phyloP scores from a whole-genome alignment of 768 basidiomycete species.

The Boletus rubropictus region DNA sequence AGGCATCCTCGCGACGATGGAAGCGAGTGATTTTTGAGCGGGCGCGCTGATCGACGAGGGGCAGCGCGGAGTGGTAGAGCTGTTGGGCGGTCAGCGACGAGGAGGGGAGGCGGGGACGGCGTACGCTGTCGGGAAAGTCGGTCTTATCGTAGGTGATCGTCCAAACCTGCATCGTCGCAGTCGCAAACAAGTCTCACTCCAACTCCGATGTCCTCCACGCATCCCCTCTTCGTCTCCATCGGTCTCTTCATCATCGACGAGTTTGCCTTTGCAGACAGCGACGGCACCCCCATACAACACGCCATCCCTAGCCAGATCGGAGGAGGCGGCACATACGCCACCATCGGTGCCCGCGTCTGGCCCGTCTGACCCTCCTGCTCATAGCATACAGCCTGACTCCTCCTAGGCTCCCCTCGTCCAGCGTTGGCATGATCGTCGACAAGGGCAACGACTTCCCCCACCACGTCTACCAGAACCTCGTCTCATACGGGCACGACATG shows the following conservation, averaged over 20 bases:
- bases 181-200: slow-evolving; percentile 14
- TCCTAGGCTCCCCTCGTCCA: slow-evolving; percentile 55
- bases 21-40: slow-evolving; percentile 56
- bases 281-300: slow-evolving; percentile 38
- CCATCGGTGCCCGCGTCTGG: slow-evolving; percentile 81
- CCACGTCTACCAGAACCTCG: slow-evolving; percentile 48
- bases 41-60: slow-evolving; percentile 52
- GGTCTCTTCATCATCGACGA: slow-evolving; percentile 92
- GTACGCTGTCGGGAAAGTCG: slow-evolving; percentile 33
- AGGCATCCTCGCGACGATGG: slow-evolving; percentile 68
- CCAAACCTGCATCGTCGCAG: slow-evolving; percentile 39
- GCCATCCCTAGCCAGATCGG: slow-evolving; percentile 53
- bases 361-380: slow-evolving; percentile 19
- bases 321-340: slow-evolving; percentile 81
- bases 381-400: neutral
- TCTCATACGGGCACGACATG: slow-evolving; percentile 64
- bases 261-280: slow-evolving; percentile 33
- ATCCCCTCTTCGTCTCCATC: slow-evolving; percentile 51
- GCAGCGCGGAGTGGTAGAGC: slow-evolving; percentile 60
- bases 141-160: slow-evolving; percentile 34
- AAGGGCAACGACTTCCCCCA: slow-evolving; percentile 70
- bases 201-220: slow-evolving; percentile 18
- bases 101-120: slow-evolving; percentile 7
- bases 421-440: slow-evolving; percentile 82
- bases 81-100: slow-evolving; percentile 24